phyloP scores from a whole-genome alignment of 495 filamentous ascomycete species.

The Aspergillus wentii region DNA sequence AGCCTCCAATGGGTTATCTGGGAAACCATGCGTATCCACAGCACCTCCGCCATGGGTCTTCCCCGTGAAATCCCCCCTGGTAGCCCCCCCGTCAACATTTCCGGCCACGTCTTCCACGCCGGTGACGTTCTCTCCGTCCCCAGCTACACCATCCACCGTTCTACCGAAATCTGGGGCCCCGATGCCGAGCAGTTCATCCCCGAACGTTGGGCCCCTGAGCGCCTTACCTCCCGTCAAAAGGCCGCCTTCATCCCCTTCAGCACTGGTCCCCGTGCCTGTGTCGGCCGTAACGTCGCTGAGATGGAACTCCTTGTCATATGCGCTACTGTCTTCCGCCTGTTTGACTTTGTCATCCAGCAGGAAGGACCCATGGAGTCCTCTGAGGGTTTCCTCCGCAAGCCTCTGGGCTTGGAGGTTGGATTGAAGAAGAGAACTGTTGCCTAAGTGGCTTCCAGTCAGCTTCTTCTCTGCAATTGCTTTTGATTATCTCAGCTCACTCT shows the following conservation, averaged over 20 bases:
- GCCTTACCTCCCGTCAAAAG: constrained; percentile 61
- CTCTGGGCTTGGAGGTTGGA: constrained; percentile 67
- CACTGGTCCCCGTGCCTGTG: constrained; percentile 74
- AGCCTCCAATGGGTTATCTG: constrained; percentile 72
- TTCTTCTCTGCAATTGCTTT: neutral
- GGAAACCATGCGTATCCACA: constrained; percentile 88
- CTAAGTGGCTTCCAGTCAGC: constrained; percentile 2
- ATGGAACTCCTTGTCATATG: constrained; percentile 87
- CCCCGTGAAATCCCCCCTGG: constrained; percentile 71
- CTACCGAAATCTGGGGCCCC: constrained; percentile 72
- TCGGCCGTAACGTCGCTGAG: constrained; percentile 85
- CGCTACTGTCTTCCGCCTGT: constrained; percentile 68
- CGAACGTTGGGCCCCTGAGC: constrained; percentile 62
- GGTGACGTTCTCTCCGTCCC: constrained; percentile 80
- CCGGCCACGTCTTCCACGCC: constrained; percentile 61
- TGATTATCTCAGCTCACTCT: neutral
- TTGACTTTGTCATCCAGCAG: constrained; percentile 70
- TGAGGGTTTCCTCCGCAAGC: constrained; percentile 90
- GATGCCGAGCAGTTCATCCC: constrained; percentile 77
- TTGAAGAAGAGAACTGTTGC: constrained; percentile 46
- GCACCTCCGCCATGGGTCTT: constrained; percentile 82
- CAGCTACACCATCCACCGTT: constrained; percentile 84
- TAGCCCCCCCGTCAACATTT: constrained; percentile 48
- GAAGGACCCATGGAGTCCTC: constrained; percentile 64
- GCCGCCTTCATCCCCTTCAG: constrained; percentile 83